Percentiles rank a stretch among this genome's conserved stretches.
Conservation (phyloP, 345 rosid species). For the Salix caprea region DNA sequence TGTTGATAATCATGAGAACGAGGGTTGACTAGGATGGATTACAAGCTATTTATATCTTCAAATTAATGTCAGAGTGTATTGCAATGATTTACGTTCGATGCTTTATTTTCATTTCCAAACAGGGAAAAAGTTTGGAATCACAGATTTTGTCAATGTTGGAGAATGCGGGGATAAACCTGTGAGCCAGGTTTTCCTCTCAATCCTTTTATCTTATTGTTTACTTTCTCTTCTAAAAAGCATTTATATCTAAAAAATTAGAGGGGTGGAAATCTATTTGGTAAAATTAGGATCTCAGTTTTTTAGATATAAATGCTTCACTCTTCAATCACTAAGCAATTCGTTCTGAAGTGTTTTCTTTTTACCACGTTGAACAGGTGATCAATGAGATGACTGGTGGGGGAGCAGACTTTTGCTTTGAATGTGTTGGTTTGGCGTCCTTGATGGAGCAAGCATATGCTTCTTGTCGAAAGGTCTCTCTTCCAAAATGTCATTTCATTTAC, state of each 20-base stretch:
- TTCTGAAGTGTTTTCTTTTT: background rate
- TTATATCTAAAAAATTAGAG: too few species aligned
- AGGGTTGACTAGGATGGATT: background rate
- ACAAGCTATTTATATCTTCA: background rate
- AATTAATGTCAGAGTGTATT: background rate
- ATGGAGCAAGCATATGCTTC: conserved; percentile 66
- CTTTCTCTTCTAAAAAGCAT: background rate
- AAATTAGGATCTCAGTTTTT: background rate
- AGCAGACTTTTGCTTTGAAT: conserved; percentile 83
- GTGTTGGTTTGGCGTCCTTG: conserved; percentile 55
- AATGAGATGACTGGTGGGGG: conserved; percentile 73
- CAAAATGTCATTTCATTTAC: background rate
- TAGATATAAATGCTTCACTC: background rate
- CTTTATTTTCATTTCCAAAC: conserved; percentile 4
- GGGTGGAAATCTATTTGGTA: background rate
- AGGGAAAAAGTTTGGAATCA: conserved; percentile 70
- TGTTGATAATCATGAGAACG: background rate
- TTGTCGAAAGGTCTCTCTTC: conserved; percentile 54
- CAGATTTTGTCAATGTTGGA: conserved; percentile 61
- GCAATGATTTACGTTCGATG: background rate
- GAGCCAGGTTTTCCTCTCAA: conserved; percentile 49
- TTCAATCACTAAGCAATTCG: background rate
- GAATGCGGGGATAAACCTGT: conserved; percentile 42
- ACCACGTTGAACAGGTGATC: conserved; percentile 36
- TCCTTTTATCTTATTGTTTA: background rate